Conservation (phyloP, 495 filamentous ascomycete genomes). For the Geoglossum glabrum region DNA sequence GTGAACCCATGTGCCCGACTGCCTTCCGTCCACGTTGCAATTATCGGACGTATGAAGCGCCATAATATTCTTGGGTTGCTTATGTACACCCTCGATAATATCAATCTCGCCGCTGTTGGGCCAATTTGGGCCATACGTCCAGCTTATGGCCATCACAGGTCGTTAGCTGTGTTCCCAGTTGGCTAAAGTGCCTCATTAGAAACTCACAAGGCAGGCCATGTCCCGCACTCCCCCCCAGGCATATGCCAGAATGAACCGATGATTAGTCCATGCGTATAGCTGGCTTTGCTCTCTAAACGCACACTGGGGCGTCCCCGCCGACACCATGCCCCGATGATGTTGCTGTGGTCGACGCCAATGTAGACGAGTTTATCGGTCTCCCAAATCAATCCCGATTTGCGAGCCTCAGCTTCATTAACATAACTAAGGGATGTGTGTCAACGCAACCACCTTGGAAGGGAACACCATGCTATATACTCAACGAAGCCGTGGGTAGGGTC, state of each 20-base stretch:
- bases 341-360: slow-evolving; percentile 29
- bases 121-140: slow-evolving; percentile 60
- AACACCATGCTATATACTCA: slow-evolving; percentile 23
- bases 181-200: neutral
- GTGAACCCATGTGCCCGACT: slow-evolving; percentile 34
- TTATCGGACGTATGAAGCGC: slow-evolving; percentile 52
- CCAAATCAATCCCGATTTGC: slow-evolving; percentile 33
- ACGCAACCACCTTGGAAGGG: neutral
- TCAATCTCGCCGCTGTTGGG: slow-evolving; percentile 71
- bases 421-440: neutral
- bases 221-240: slow-evolving; percentile 48
- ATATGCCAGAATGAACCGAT: slow-evolving; percentile 59
- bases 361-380: slow-evolving; percentile 29
- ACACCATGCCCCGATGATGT: slow-evolving; percentile 12
- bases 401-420: slow-evolving; percentile 32
- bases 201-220: slow-evolving; percentile 43
- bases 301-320: slow-evolving; percentile 41
- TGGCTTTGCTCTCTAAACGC: slow-evolving; percentile 45
- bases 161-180: neutral
- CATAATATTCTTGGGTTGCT: slow-evolving; percentile 39
- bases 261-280: slow-evolving; percentile 49
- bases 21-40: slow-evolving; percentile 35
- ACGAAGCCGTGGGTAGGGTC: slow-evolving; percentile 58
- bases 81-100: slow-evolving; percentile 76
- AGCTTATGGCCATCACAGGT: slow-evolving; percentile 16